Conservation (phyloP, 2,329 filamentous ascomycete genomes). For the Fusarium phyllophilum region DNA sequence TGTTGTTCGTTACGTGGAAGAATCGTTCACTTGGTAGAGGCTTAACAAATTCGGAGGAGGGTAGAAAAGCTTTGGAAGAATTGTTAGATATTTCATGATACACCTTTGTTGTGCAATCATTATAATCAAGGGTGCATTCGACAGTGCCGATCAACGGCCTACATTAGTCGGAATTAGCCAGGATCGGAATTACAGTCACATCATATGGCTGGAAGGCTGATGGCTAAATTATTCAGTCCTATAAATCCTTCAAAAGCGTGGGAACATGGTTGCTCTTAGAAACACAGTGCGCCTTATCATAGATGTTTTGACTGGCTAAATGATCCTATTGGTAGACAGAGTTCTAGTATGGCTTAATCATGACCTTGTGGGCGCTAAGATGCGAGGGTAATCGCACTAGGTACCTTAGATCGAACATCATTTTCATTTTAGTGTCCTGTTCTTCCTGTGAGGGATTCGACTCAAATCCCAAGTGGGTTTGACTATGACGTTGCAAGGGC, state of each 20-base stretch:
- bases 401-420: not conserved
- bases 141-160: not conserved
- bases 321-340: not conserved
- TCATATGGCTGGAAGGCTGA: no score
- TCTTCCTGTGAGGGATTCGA: not conserved
- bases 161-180: not conserved
- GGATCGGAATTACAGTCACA: not conserved
- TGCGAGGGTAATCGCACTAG: not conserved
- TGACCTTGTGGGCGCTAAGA: not conserved
- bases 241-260: not conserved
- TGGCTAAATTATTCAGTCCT: not conserved
- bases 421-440: no score
- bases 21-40: conserved; percentile 30
- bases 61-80: not conserved
- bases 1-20: conserved; percentile 40
- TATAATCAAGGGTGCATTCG: not conserved
- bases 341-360: not conserved
- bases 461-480: not conserved
- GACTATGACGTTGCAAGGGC: not conserved
- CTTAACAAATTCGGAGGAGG: rapidly evolving
- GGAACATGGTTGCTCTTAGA: no score
- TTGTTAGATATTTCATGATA: not conserved
- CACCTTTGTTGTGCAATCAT: not conserved
- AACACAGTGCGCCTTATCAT: not conserved
- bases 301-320: not conserved